Evolutionary conservation across 148 eudicot species (phyloP).

Genomic region (Vaccinium corymbosum): DNA sequence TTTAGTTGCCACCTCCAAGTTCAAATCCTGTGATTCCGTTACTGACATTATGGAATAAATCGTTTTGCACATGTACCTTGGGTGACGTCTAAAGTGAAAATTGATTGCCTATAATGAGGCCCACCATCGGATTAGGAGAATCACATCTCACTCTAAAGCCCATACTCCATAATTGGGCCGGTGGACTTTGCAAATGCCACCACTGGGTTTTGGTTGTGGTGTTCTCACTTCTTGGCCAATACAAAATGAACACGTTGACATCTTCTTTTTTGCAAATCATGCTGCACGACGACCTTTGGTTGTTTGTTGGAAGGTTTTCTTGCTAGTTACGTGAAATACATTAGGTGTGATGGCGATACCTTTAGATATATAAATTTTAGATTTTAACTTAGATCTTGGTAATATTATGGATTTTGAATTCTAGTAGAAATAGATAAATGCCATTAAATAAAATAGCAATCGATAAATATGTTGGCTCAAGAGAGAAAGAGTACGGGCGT

Average conservation of each 20-base stretch:
- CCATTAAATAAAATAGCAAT: too few relatives aligned
- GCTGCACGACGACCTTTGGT: background rate
- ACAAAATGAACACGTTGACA: background rate
- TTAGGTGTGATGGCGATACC: background rate
- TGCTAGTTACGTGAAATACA: background rate
- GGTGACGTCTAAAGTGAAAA: too few relatives aligned
- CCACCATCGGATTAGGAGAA: background rate
- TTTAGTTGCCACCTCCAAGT: too few relatives aligned
- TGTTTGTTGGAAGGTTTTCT: background rate
- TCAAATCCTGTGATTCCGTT: too few relatives aligned
- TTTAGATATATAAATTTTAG: too few relatives aligned
- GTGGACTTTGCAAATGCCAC: background rate
- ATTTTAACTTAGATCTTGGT: too few relatives aligned
- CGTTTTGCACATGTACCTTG: too few relatives aligned
- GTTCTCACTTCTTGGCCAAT: background rate
- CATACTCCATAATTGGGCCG: background rate
- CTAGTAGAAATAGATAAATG: too few relatives aligned
- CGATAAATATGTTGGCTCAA: too few relatives aligned
- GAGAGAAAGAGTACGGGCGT: too few relatives aligned
- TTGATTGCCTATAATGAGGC: background rate
- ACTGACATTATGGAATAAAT: too few relatives aligned
- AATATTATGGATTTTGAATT: too few relatives aligned
- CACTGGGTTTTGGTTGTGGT: background rate
- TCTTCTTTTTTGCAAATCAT: background rate
- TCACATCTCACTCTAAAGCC: background rate